These are phyloP conservation scores for Fomitiporia mediterranea DNA, from an alignment of 1,284 basidiomycete species.

Conservation along the genomic window DNA sequence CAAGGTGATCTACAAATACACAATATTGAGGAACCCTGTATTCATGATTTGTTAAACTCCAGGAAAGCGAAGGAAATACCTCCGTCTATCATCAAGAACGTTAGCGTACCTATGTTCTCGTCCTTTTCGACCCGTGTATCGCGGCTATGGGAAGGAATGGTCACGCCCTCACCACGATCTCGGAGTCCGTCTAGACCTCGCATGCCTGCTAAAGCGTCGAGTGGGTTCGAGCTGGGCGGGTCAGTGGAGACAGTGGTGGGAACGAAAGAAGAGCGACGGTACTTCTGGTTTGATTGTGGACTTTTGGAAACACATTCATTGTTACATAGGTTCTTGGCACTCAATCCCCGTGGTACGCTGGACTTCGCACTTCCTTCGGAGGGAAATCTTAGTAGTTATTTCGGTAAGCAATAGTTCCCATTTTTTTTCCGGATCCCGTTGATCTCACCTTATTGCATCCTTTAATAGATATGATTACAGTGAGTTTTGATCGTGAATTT, in stretches of 20 bases:
- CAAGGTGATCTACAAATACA: constrained; percentile 13
- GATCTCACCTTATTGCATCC: neutral
- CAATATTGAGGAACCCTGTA: neutral
- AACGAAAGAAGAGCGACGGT: constrained; percentile 29
- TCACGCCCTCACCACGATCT: constrained; percentile 13
- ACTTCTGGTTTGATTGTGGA: neutral
- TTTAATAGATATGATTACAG: constrained; percentile 28
- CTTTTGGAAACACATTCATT: neutral
- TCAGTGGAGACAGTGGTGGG: constrained; percentile 22
- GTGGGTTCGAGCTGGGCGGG: constrained; percentile 24
- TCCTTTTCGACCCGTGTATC: constrained; percentile 27
- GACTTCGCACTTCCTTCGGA: constrained; percentile 29
- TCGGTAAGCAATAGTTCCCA: constrained; percentile 21
- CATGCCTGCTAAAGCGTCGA: constrained; percentile 15
- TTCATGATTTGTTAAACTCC: too few species aligned
- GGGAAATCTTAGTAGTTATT: constrained; percentile 29
- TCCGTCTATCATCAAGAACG: constrained; percentile 38
- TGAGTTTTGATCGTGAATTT: constrained; percentile 14
- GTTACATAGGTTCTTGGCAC: constrained; percentile 25
- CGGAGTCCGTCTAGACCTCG: constrained; percentile 21
- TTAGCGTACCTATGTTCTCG: constrained; percentile 35
- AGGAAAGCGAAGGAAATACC: constrained; percentile 32
- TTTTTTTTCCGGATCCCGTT: neutral
- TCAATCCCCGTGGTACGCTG: constrained; percentile 30
- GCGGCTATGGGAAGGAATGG: constrained; percentile 25